Evolutionary conservation across 352 stramenopile genomes (phyloP).

Genomic region (Stramenopiles sp.): DNA sequence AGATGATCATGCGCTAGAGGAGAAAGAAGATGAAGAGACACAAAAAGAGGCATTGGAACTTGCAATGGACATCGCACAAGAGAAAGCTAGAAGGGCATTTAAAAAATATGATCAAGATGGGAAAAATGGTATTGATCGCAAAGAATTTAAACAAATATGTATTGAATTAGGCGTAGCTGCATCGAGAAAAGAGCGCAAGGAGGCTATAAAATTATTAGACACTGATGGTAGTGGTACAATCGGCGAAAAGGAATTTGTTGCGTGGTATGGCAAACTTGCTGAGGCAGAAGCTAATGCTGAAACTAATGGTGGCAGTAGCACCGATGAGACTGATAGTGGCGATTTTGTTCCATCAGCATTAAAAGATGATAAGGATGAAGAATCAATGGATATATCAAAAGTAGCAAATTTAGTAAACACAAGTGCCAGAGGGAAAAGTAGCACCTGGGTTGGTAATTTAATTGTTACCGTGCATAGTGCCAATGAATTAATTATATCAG

Average conservation of each 20-base stretch:
- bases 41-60: background rate
- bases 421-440: too few relatives aligned
- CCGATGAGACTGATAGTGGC: background rate
- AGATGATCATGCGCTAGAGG: background rate
- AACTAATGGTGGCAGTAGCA: background rate
- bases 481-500: background rate
- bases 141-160: conserved; percentile 1
- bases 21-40: background rate
- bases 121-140: background rate
- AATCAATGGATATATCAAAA: background rate
- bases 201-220: background rate
- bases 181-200: background rate
- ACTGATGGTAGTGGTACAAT: background rate
- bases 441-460: background rate
- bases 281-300: background rate
- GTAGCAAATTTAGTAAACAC: background rate
- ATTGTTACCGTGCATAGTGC: conserved; percentile 2
- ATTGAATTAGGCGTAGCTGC: background rate
- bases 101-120: conserved; percentile 7
- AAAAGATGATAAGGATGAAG: background rate
- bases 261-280: background rate
- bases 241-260: background rate
- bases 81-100: background rate
- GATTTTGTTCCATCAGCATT: background rate
- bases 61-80: background rate